Evolutionary conservation across 257 asterid species (phyloP).

Genomic region (Nicotiana tomentosiformis): DNA sequence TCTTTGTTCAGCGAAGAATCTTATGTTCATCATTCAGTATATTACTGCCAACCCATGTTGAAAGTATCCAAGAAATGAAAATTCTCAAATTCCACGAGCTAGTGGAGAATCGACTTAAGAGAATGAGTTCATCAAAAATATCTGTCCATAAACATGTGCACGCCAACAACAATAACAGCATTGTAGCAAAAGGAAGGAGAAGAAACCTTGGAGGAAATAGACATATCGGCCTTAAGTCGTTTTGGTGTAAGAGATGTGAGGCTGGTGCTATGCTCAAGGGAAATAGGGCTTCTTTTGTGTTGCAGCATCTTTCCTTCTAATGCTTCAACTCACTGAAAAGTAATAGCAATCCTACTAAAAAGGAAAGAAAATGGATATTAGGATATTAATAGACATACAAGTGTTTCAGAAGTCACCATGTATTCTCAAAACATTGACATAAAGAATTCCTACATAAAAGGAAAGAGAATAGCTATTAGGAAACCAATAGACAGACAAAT

Average conservation of each 20-base stretch:
- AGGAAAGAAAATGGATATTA: not conserved
- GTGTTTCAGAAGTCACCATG: not conserved
- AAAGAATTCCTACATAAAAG: not conserved
- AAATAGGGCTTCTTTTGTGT: slow-evolving; percentile 57
- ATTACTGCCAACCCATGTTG: not conserved
- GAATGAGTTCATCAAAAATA: not conserved
- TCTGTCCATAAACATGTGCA: not conserved
- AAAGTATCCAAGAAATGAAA: not conserved
- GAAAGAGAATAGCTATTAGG: not conserved
- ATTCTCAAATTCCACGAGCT: not conserved
- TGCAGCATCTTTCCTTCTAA: slow-evolving; percentile 62
- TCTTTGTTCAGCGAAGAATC: not conserved
- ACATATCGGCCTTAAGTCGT: slow-evolving; percentile 49
- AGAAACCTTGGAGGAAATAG: slow-evolving; percentile 68
- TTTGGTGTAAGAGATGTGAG: slow-evolving; percentile 54
- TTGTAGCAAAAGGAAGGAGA: not conserved
- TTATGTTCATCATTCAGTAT: not conserved
- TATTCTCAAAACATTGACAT: not conserved
- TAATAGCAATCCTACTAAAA: not conserved
- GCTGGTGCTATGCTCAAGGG: slow-evolving; percentile 48
- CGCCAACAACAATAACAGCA: not conserved
- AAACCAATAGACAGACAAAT: not conserved
- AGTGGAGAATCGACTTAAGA: not conserved
- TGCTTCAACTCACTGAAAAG: slow-evolving; percentile 18
- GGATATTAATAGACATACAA: not conserved